Evolutionary conservation across 140 eudicot genomes (phyloP).

Genomic region (Bidens hawaiensis): DNA sequence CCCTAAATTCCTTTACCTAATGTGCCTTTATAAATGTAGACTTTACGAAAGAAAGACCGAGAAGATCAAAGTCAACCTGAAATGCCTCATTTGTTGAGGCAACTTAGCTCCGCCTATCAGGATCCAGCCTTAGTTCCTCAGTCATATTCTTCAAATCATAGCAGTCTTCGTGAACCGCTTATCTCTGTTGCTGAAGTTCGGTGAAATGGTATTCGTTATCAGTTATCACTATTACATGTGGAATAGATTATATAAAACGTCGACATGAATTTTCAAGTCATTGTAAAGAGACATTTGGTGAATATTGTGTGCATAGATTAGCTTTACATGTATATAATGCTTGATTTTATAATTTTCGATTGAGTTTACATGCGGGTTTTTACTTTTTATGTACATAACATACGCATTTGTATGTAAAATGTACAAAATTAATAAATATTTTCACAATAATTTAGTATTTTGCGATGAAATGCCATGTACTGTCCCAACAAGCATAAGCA

Average conservation of each 20-base stretch:
- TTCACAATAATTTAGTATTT: too few species aligned
- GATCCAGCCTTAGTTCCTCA: conserved; percentile 45
- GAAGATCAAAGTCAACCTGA: conserved; percentile 36
- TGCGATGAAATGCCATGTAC: too few species aligned
- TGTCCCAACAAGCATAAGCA: too few species aligned
- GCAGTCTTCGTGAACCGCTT: conserved; percentile 32
- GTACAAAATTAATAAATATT: too few species aligned
- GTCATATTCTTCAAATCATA: conserved; percentile 19
- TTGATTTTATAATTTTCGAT: background rate
- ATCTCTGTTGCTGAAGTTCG: conserved; percentile 24
- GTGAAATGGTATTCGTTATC: background rate
- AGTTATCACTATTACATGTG: background rate
- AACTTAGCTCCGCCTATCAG: conserved; percentile 30
- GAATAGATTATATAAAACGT: background rate
- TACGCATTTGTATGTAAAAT: too few species aligned
- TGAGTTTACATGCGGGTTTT: background rate
- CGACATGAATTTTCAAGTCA: background rate
- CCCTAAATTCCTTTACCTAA: background rate
- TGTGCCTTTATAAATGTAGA: conserved; percentile 15
- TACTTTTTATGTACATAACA: too few species aligned
- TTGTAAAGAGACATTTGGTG: background rate
- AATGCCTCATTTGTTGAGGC: conserved; percentile 31
- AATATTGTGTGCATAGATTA: background rate
- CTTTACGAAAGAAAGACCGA: conserved; percentile 45
- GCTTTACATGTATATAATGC: background rate